Conservation (phyloP, 148 eudicot species). For the Arctostaphylos glauca region DNA sequence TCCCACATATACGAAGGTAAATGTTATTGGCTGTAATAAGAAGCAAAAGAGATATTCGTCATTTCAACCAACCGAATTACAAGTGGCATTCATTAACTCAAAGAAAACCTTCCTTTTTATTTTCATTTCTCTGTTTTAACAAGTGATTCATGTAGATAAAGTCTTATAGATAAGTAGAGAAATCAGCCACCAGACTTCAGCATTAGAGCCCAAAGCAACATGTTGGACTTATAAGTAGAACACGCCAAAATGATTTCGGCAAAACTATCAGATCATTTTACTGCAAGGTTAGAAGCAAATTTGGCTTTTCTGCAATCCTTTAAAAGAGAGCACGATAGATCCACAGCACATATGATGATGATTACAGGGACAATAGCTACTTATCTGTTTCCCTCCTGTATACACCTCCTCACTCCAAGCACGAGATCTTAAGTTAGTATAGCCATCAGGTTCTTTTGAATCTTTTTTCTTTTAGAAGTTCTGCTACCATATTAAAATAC, state of each 20-base stretch:
- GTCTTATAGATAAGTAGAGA: neutral
- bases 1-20: slow-evolving; percentile 84
- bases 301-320: neutral
- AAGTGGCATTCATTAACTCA: slow-evolving; percentile 12
- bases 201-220: neutral
- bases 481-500: neutral
- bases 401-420: neutral
- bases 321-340: neutral
- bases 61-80: neutral
- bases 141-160: neutral
- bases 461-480: neutral
- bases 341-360: neutral
- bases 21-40: slow-evolving; percentile 76
- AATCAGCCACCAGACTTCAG: neutral
- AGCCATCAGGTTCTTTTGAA: neutral
- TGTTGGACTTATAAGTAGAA: neutral
- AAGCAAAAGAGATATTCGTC: slow-evolving; percentile 5
- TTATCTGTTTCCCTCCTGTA: neutral
- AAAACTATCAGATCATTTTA: neutral
- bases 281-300: neutral
- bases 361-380: neutral
- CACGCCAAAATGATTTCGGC: neutral
- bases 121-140: neutral
- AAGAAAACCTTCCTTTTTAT: neutral
- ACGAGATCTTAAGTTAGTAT: neutral